These are phyloP conservation scores for Epichloe elymi DNA, from an alignment of 2,329 filamentous ascomycete genomes.

Conservation along the genomic window DNA sequence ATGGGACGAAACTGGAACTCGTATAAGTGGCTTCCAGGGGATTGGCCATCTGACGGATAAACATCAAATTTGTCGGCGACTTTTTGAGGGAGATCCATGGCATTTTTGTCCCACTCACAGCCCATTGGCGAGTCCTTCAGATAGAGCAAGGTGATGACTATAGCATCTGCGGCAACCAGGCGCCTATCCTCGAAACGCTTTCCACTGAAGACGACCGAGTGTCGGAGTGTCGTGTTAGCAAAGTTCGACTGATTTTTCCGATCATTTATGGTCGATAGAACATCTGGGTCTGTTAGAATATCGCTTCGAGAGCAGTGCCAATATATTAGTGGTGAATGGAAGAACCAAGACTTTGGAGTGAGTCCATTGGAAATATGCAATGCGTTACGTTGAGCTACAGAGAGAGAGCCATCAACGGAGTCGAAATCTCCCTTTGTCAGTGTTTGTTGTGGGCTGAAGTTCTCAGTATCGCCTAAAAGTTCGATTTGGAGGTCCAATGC, in stretches of 20 bases:
- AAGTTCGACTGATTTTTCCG: slow-evolving; percentile 48
- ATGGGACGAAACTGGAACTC: slow-evolving; percentile 70
- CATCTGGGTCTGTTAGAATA: slow-evolving; percentile 47
- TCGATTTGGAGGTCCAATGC: slow-evolving; percentile 59
- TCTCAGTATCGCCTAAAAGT: slow-evolving; percentile 47
- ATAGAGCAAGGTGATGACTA: slow-evolving; percentile 67
- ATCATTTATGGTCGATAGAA: slow-evolving; percentile 57
- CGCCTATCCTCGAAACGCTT: slow-evolving; percentile 57
- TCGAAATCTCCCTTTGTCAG: slow-evolving; percentile 14
- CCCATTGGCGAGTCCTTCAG: slow-evolving; percentile 51
- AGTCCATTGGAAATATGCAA: slow-evolving; percentile 47
- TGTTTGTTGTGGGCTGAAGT: slow-evolving; percentile 37
- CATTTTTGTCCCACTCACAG: slow-evolving; percentile 49
- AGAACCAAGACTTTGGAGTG: slow-evolving; percentile 57
- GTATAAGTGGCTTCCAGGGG: slow-evolving; percentile 48
- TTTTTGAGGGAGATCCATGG: slow-evolving; percentile 36
- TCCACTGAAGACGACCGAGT: slow-evolving; percentile 72
- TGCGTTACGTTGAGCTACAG: slow-evolving; percentile 34
- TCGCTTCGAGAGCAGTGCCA: slow-evolving; percentile 54
- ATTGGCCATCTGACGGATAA: slow-evolving; percentile 45
- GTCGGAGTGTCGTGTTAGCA: slow-evolving; percentile 61
- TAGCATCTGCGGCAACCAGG: slow-evolving; percentile 59
- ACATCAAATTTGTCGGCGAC: slow-evolving; percentile 46
- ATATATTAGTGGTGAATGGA: slow-evolving; percentile 72
- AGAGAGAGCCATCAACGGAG: slow-evolving; percentile 24